Evolutionary conservation across 306 rosid species (phyloP), one percentile per base, ranked within the genome.

Genomic region (Ochetophila trinervis): DNA sequence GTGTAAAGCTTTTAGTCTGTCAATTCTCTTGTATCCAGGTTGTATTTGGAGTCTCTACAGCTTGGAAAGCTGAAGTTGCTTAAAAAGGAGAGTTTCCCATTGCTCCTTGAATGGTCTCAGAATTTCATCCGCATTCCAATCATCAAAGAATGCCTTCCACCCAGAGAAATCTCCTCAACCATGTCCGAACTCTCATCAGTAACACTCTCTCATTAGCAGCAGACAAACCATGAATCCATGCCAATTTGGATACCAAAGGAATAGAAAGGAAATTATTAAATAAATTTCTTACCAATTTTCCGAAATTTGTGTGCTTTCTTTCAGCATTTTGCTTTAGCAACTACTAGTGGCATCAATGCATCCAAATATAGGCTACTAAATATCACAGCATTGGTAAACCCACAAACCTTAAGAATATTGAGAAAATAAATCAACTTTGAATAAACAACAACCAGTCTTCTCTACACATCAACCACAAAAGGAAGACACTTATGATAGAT

Each of bases 41-140:
- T 67, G 27, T 82, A 32, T 0, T 23, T 0, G 78, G 48, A 18
- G 68, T 52, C 15, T 79, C 66, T 76, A 68, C 40, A 67, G 90
- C 90, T 24, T 42, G 66, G 4, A 56, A 60, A 6, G 81, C 74
- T 5, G 57, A 82, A 72, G 82, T 68, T 84, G 22, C 74, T 78
- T 16, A 78, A 85, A 17, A 14, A 22, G 36, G 78, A 87, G 49
- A 84, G 71, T 20, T 76, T 84, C 32, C 89, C 93, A 4, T 75
- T 63, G 22, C 70, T 87, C 2, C 70, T 23, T 62, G 67, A 79
- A 80, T 87, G 89, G 89, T 82, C 79, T 35, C 83, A 78, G 67
- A 83, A 84, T 51, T 79, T 75, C 53, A 50, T 49, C 27, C 66
- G 70, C 4, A 73, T 63, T 69, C 87, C 89, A 45, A 58, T 76